A percentile compares a stretch with the other conserved stretches of the same genome.
phyloP scores from a whole-genome alignment of 2,329 filamentous ascomycete genomes.

The Ophiocordyceps australis region DNA sequence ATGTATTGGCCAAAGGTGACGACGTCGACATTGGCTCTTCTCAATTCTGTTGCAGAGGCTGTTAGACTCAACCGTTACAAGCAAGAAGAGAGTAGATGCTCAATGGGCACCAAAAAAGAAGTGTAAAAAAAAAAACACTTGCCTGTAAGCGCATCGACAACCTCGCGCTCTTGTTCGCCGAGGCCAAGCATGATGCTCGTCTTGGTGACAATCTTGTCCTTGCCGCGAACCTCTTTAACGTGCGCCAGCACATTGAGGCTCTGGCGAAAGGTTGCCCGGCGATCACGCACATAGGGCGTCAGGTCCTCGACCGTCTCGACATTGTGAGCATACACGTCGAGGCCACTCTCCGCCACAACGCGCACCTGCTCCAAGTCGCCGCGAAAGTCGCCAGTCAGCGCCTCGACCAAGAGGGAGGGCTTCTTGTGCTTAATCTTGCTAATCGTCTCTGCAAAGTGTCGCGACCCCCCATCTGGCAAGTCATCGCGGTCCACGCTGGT shows the following conservation, averaged over 20 bases:
- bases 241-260: conserved; percentile 62
- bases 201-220: conserved; percentile 78
- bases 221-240: conserved; percentile 56
- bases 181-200: conserved; percentile 94
- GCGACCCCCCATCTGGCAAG: conserved; percentile 69
- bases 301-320: conserved; percentile 86
- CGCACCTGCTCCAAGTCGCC: conserved; percentile 78
- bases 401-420: conserved; percentile 62
- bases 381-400: conserved; percentile 70
- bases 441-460: conserved; percentile 87
- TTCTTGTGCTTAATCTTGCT: conserved; percentile 80
- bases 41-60: conserved; percentile 37
- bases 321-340: conserved; percentile 96
- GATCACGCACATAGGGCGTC: conserved; percentile 78
- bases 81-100: too few species aligned
- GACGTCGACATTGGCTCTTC: conserved; percentile 70
- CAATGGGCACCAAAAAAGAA: too few species aligned
- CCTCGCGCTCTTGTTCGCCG: conserved; percentile 76
- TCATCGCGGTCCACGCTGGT: conserved; percentile 92
- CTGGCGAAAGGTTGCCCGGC: conserved; percentile 76
- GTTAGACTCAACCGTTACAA: background rate
- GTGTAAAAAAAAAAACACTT: conserved; percentile 7
- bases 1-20: conserved; percentile 99
- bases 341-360: conserved; percentile 66
- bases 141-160: conserved; percentile 62